A percentile compares a stretch with the other conserved stretches of the same genome.
These are phyloP conservation scores for Epichloe aotearoae DNA, from an alignment of 2,329 filamentous ascomycete species.

Conservation along the genomic window DNA sequence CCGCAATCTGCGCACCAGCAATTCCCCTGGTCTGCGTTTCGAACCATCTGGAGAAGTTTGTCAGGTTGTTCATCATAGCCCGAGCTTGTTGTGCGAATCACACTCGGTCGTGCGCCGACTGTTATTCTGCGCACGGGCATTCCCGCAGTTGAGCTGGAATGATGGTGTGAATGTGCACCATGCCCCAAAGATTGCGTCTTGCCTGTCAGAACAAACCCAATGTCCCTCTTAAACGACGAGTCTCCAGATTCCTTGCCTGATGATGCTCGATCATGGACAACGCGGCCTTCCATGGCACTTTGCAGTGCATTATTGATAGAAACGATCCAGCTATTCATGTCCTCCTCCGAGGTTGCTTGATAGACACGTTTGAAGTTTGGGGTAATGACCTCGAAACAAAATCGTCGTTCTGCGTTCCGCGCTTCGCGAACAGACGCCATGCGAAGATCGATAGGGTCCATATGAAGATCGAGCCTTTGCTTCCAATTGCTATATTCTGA, in stretches of 20 bases:
- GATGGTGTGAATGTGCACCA: conserved; percentile 36
- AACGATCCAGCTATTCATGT: conserved; percentile 93
- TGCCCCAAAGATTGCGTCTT: conserved; percentile 65
- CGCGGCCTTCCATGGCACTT: conserved; percentile 79
- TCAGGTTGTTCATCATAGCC: conserved; percentile 72
- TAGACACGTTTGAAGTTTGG: conserved; percentile 93
- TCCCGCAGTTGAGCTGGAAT: conserved; percentile 30
- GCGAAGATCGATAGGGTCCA: conserved; percentile 92
- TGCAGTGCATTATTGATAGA: conserved; percentile 96
- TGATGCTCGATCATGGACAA: conserved; percentile 40
- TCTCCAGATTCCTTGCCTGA: conserved; percentile 27
- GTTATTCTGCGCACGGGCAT: conserved; percentile 75
- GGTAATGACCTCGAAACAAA: conserved; percentile 97
- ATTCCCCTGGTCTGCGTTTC: conserved; percentile 86
- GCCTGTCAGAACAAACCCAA: conserved; percentile 83
- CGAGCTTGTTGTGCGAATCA: conserved; percentile 54
- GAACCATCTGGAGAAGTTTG: conserved; percentile 72
- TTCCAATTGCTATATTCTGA: conserved; percentile 99
- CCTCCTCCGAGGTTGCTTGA: conserved; percentile 93
- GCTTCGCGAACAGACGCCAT: conserved; percentile 96
- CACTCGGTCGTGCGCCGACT: conserved; percentile 72
- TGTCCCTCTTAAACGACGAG: conserved; percentile 62
- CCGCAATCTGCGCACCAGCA: conserved; percentile 90
- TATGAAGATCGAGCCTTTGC: conserved; percentile 88
- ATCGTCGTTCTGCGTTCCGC: conserved; percentile 82